These are phyloP conservation scores for Scedosporium boydii DNA, from an alignment of 2,329 filamentous ascomycete genomes.

Conservation along the genomic window DNA sequence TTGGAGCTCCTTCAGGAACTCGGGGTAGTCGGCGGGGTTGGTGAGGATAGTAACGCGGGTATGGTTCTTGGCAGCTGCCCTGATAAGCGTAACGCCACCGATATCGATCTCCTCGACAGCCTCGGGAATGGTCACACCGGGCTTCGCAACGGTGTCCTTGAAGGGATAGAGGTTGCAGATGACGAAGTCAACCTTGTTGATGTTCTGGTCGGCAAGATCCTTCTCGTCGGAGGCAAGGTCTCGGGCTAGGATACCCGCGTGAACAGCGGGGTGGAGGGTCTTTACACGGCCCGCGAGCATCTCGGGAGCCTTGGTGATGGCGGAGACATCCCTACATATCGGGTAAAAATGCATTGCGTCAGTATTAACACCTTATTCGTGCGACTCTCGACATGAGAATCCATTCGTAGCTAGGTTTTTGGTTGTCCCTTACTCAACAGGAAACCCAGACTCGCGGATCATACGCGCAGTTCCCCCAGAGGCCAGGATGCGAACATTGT, in stretches of 20 bases:
- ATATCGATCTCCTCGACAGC: conserved; percentile 99
- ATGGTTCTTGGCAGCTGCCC: conserved; percentile 97
- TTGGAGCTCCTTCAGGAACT: conserved; percentile 86
- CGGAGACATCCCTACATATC: conserved; percentile 72
- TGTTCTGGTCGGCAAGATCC: conserved; percentile 90
- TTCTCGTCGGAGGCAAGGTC: conserved; percentile 94
- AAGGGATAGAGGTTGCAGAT: conserved; percentile 99
- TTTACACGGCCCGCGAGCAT: conserved; percentile 83
- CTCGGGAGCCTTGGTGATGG: conserved; percentile 93
- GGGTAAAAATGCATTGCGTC: not conserved
- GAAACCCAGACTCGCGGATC: conserved; percentile 92
- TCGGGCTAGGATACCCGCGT: conserved; percentile 84
- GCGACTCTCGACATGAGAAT: not conserved
- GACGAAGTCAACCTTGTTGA: conserved; percentile 89
- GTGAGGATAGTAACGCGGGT: conserved; percentile 89
- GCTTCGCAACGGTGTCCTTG: conserved; percentile 95
- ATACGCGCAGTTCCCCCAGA: conserved; percentile 93
- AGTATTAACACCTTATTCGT: not conserved
- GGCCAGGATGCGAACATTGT: conserved; percentile 85
- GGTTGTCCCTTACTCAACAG: conserved; percentile 67
- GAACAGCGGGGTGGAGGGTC: conserved; percentile 91
- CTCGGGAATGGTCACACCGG: conserved; percentile 93
- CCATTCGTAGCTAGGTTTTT: not conserved
- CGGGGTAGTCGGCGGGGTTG: conserved; percentile 86
- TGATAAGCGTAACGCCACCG: conserved; percentile 90